Evolutionary conservation across 805 yeast species (phyloP).

Genomic region (Starmerella vitae): DNA sequence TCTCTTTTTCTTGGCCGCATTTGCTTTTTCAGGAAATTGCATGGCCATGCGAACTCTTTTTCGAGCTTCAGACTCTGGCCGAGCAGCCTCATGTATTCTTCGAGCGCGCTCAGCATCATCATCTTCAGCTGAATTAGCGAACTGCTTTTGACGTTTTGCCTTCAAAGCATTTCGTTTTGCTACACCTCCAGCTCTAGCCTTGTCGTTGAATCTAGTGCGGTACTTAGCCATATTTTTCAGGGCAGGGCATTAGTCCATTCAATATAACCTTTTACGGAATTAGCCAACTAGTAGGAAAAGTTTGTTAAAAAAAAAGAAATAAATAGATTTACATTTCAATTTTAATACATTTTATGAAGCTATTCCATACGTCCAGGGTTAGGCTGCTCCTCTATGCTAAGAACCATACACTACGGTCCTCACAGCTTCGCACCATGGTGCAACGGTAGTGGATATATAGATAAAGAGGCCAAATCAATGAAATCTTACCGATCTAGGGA

Average conservation of each 20-base stretch:
- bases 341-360: not conserved
- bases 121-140: slow-evolving; percentile 27
- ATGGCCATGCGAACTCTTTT: slow-evolving; percentile 18
- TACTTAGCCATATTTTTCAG: slow-evolving; percentile 55
- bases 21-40: slow-evolving; percentile 39
- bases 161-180: slow-evolving; percentile 62
- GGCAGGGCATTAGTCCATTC: not conserved
- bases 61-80: slow-evolving; percentile 18
- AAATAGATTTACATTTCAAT: not conserved
- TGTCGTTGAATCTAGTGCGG: slow-evolving; percentile 67
- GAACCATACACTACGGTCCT: slow-evolving; percentile 52
- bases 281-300: not conserved
- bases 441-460: slow-evolving; percentile 69
- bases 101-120: slow-evolving; percentile 7
- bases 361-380: no score
- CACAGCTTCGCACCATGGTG: slow-evolving; percentile 72
- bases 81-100: slow-evolving; percentile 12
- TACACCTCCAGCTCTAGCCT: slow-evolving; percentile 74
- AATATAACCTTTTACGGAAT: not conserved
- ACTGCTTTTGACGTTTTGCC: slow-evolving; percentile 55
- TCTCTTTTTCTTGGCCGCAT: slow-evolving; percentile 58
- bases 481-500: slow-evolving; percentile 21
- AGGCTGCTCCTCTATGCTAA: slow-evolving; percentile 43
- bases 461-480: slow-evolving; percentile 24
- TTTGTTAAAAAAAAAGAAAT: no score